Base-by-base conservation (phyloP, 2,329 filamentous ascomycete species). In the Monosporascus sp. region DNA sequence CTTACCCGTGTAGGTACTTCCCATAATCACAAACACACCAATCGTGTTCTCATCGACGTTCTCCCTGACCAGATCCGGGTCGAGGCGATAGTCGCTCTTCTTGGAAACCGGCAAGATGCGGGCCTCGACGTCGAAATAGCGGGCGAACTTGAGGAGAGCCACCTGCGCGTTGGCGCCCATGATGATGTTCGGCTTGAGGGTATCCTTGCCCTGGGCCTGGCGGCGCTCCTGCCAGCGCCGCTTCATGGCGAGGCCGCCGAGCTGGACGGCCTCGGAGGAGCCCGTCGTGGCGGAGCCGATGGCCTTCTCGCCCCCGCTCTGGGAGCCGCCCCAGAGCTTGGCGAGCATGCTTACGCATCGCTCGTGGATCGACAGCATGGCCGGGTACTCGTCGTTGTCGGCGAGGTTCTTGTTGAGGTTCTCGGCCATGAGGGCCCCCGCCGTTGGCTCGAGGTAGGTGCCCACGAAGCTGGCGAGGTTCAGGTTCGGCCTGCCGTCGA, bases 31-130 rank as follows among this genome's bases (percentile, higher is more conserved):
- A 62, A 88, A 89, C 0, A 90, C 73, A n/a, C 86, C 86, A 59
- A 90, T 89, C 0, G 86, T 90, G 59, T 89, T 89, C 68, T 89
- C 86, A 56, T 90, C 85, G 36, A 89, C 77, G 57, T 86, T 85
- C 60, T 88, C 66, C 61, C 78, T 81, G 1, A 89, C 82, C 25
- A 84, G 68, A 4, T 81, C 74, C 0, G 85, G 81, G 58, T 89
- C 84, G 7, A 89, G 74, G 34, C 83, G 72, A 63, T 76, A 86
- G 6, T 77, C 73, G 53, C 81, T 85, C 64, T 82, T 78, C 58
- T 79, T 74, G 49, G 76, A 83, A 11, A 86, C 85, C 18, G 80
- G 83, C 48, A 85, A 69, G 53, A 86, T 86, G 47, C 80, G 76
- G 24, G 83, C 79, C 63, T 89, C 85, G 38, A 89, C 85, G 45